Evolutionary conservation across 345 rosid genomes (phyloP).

Genomic region (Boechera stricta): DNA sequence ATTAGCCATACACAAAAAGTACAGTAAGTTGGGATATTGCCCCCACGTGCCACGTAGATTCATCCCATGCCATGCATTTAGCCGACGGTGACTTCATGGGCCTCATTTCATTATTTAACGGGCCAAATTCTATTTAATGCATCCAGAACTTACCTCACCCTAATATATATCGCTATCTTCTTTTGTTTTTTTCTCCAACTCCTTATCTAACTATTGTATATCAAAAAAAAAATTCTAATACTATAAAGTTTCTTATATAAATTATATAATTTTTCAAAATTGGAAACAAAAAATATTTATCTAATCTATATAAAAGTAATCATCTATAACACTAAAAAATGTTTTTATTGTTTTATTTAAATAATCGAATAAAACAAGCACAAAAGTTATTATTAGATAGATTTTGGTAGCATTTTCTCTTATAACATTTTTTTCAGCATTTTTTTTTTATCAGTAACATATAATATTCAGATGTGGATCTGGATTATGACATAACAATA

Average conservation of each 20-base stretch:
- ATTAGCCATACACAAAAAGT: background rate
- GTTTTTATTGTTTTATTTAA: background rate
- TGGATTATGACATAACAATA: background rate
- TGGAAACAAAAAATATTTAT: no score
- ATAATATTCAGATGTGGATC: background rate
- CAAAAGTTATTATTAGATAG: background rate
- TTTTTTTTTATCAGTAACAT: background rate
- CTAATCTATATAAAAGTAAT: background rate
- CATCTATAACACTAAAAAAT: background rate
- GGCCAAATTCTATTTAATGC: background rate
- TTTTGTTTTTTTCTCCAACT: no score
- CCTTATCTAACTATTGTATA: no score
- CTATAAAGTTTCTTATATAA: no score
- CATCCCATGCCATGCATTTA: slow-evolving; percentile 20
- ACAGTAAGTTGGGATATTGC: no score
- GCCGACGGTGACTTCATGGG: background rate
- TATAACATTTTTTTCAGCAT: background rate
- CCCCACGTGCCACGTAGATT: background rate
- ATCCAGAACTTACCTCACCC: background rate
- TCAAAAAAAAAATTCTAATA: no score
- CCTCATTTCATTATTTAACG: background rate
- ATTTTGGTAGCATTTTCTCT: background rate
- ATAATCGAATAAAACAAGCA: background rate
- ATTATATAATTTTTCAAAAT: no score
- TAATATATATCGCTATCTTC: background rate